Evolutionary conservation across 2,329 filamentous ascomycete genomes (phyloP).

Genomic region (Cladobotryum protrusum): DNA sequence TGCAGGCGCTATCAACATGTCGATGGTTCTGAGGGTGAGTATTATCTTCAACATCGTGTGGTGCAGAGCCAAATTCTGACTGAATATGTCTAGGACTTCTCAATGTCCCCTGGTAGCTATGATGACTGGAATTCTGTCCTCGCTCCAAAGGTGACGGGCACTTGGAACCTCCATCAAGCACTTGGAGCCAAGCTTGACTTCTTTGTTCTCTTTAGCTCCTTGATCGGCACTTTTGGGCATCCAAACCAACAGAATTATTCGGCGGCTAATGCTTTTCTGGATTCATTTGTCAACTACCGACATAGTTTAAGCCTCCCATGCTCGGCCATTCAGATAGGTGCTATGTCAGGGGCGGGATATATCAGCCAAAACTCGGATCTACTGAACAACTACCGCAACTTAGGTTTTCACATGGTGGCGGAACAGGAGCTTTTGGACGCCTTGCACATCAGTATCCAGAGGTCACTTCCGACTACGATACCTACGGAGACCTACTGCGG

Average conservation of each 20-base stretch:
- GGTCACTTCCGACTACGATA: neutral
- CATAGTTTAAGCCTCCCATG: constrained; percentile 12
- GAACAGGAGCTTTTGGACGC: constrained; percentile 16
- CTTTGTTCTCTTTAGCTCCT: constrained; percentile 29
- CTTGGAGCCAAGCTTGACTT: constrained; percentile 22
- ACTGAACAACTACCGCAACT: neutral
- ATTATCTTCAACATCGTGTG: neutral
- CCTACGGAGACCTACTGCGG: neutral
- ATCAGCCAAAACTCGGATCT: neutral
- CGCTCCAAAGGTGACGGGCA: constrained; percentile 25
- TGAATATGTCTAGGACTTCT: neutral
- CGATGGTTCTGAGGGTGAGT: constrained; percentile 27
- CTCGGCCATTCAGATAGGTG: constrained; percentile 29
- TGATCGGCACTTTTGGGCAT: constrained; percentile 25
- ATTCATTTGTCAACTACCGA: constrained; percentile 30
- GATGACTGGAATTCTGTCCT: constrained; percentile 20
- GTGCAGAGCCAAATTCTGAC: too few relatives aligned
- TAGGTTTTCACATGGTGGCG: constrained; percentile 9
- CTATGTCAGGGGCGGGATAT: constrained; percentile 29
- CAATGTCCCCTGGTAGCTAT: constrained; percentile 2
- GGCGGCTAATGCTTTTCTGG: constrained; percentile 34
- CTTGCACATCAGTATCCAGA: neutral
- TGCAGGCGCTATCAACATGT: constrained; percentile 30
- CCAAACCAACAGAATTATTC: constrained; percentile 32
- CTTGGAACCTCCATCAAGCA: constrained; percentile 26